Conservation (phyloP, 1,139 yeast species). For the Lodderomyces metapsilosis region DNA sequence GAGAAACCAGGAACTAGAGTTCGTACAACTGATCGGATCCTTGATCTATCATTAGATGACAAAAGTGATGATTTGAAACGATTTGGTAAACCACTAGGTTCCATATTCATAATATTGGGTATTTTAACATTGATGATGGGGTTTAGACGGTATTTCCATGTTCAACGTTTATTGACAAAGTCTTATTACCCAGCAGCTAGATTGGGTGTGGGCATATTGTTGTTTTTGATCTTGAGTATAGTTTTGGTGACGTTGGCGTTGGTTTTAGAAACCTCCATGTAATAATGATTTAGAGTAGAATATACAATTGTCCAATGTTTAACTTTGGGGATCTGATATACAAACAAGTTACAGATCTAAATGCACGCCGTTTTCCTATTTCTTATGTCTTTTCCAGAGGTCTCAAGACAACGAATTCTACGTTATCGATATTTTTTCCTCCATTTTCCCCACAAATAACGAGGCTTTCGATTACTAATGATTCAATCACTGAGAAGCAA, state of each 20-base stretch:
- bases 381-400: too few species aligned
- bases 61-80: constrained; percentile 15
- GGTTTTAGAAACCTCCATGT: constrained; percentile 18
- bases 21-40: constrained; percentile 11
- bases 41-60: constrained; percentile 13
- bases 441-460: too few species aligned
- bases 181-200: constrained; percentile 33
- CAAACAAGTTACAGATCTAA: too few species aligned
- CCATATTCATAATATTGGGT: constrained; percentile 34
- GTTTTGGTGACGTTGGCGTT: constrained; percentile 24
- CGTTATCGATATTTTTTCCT: too few species aligned
- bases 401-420: too few species aligned
- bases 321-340: neutral
- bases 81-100: constrained; percentile 39
- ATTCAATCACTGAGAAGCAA: too few species aligned
- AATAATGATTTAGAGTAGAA: too few species aligned
- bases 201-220: constrained; percentile 21
- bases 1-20: constrained; percentile 23
- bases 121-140: constrained; percentile 36
- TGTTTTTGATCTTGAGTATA: constrained; percentile 21
- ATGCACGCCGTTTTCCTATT: too few species aligned
- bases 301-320: neutral
- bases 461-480: too few species aligned
- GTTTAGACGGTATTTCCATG: constrained; percentile 32
- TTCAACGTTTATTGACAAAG: constrained; percentile 27